Conservation (phyloP, 768 basidiomycete species). For the Termitomyces sp. region DNA sequence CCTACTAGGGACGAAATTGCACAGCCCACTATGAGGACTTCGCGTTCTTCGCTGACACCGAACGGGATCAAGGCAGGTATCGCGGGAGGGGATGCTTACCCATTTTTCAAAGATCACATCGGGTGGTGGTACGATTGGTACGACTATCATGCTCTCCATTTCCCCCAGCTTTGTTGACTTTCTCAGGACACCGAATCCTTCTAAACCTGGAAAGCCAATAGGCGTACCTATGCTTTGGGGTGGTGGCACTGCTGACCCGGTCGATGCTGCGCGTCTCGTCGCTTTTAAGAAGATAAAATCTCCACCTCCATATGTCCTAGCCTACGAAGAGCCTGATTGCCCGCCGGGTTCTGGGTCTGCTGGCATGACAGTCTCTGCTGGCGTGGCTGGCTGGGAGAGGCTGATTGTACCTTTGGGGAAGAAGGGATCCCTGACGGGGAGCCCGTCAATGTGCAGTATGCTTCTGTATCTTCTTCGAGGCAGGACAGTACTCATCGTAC, state of each 20-base stretch:
- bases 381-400: conserved; percentile 33
- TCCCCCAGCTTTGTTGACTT: background rate
- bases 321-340: conserved; percentile 45
- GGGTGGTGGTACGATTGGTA: conserved; percentile 50
- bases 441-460: conserved; percentile 47
- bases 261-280: conserved; percentile 32
- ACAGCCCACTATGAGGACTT: conserved; percentile 2
- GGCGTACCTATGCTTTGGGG: conserved; percentile 47
- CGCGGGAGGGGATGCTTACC: conserved; percentile 38
- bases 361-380: conserved; percentile 36
- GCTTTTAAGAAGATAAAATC: conserved; percentile 29
- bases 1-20: conserved; percentile 4
- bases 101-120: conserved; percentile 33
- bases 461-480: background rate
- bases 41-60: conserved; percentile 25
- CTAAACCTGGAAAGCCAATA: conserved; percentile 32
- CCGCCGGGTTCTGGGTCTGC: conserved; percentile 37
- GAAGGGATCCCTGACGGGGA: conserved; percentile 36
- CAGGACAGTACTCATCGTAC: background rate
- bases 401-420: conserved; percentile 35
- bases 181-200: conserved; percentile 35
- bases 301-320: conserved; percentile 34
- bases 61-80: conserved; percentile 42
- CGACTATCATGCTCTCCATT: background rate
- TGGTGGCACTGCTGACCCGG: conserved; percentile 30